Evolutionary conservation across 2,329 filamentous ascomycete species (phyloP).

Genomic region (Nigrograna mackinnonii): DNA sequence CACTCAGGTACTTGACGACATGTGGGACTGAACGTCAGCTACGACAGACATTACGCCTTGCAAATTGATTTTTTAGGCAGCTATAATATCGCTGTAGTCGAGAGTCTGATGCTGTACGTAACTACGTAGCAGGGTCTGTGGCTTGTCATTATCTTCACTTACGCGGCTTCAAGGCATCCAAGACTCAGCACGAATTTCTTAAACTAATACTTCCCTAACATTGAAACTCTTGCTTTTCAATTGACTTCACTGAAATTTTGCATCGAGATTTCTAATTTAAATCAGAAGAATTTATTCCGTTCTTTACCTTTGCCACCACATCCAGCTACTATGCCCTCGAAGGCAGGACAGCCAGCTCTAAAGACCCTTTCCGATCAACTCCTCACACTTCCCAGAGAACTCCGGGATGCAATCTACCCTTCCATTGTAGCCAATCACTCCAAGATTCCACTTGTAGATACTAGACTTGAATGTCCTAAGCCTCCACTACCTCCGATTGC

Average conservation of each 20-base stretch:
- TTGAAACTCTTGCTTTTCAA: background rate
- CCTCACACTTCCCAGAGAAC: conserved; percentile 17
- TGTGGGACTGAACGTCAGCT: background rate
- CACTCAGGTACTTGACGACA: conserved; percentile 4
- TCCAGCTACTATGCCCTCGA: too few relatives aligned
- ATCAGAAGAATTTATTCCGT: too few relatives aligned
- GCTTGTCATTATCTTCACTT: too few relatives aligned
- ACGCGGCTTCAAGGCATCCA: too few relatives aligned
- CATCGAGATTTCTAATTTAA: background rate
- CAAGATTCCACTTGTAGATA: conserved; percentile 6
- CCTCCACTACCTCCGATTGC: too few relatives aligned
- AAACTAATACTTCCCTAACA: background rate
- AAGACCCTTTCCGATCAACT: conserved; percentile 2
- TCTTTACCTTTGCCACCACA: too few relatives aligned
- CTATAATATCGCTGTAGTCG: too few relatives aligned
- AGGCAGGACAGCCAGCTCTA: background rate
- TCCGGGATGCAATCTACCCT: conserved; percentile 21
- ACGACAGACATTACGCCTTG: too few relatives aligned
- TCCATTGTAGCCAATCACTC: conserved; percentile 5
- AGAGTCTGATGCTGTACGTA: too few relatives aligned
- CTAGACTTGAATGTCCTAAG: background rate
- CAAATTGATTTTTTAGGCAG: too few relatives aligned
- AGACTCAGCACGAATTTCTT: too few relatives aligned
- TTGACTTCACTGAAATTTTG: background rate
- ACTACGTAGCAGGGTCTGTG: too few relatives aligned